Base-by-base conservation (phyloP, 305 asterid genomes). In the Solanum hybrid region DNA sequence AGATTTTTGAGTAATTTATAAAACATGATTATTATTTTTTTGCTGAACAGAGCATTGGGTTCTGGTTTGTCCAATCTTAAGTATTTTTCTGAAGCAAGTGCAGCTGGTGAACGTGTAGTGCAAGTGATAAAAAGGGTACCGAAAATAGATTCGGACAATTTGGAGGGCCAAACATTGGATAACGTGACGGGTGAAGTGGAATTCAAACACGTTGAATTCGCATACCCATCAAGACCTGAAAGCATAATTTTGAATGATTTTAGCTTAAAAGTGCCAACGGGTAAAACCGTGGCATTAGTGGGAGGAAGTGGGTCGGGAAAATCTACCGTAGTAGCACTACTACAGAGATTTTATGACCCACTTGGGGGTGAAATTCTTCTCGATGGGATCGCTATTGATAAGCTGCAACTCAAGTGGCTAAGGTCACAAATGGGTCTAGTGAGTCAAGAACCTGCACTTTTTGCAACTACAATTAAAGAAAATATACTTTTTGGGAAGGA, bases 261-360 rank as follows among this genome's bases (percentile, higher is more conserved):
- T 51, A 97, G 80, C 70, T 89, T 98, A 10, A 93, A 87, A 89
- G 87, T 97, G 17, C 98, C 98, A 2, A 95, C 99, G 0, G 98
- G 98, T 8, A 95, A 90, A 88, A 92, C 98, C 0, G 95, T 97
- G 91, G 99, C 99, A 17, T 90, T 98, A 88, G 99, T 98, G 1
- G 99, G 99, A n/a, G 98, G 97, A 36, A 98, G 99, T 90, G 99
- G 99, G 7, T 97, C 98, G 0, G 99, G 99, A 6, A 98, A 98
- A 89, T 98, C 99, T 8, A 98, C 99, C 0, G 97, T 94, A 36
- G 75, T 97, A 29, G 97, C 98, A 20, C 79, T 98, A 13, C 39
- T 98, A 79, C 99, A 97, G 91, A 57, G 90, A 33, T 89, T 79
- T 91, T 97, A 98, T 70, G 99, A 97, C 89, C 99, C 98, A 5